These are phyloP conservation scores for Saururus chinensis DNA, from an alignment of 164 flowering plant species.

Conservation along the genomic window DNA sequence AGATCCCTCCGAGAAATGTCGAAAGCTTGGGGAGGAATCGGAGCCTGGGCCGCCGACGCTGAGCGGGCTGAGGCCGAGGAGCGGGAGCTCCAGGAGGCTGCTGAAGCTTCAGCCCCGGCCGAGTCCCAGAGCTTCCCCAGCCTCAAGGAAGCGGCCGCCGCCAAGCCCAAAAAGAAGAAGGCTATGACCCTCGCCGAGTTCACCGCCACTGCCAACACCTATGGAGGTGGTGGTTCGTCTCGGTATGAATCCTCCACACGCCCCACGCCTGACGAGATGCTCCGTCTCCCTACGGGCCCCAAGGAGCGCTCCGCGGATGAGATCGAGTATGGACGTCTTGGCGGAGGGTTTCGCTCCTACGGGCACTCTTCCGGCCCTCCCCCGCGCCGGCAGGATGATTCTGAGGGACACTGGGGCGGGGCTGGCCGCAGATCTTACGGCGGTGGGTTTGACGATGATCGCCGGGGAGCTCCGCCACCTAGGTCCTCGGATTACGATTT, in stretches of 20 bases:
- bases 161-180: constrained; percentile 59
- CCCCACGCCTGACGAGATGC: constrained; percentile 57
- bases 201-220: constrained; percentile 15
- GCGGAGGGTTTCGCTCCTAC: constrained; percentile 56
- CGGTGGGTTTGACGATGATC: constrained; percentile 47
- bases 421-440: constrained; percentile 37
- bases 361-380: constrained; percentile 24
- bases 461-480: constrained; percentile 30
- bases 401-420: constrained; percentile 22
- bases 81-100: constrained; percentile 14
- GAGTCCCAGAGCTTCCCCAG: constrained; percentile 45
- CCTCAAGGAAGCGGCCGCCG: constrained; percentile 35
- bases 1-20: constrained; percentile 15
- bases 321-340: constrained; percentile 47
- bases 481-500: constrained; percentile 56
- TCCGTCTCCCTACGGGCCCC: constrained; percentile 67
- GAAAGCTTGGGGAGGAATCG: constrained; percentile 23
- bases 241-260: constrained; percentile 22
- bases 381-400: constrained; percentile 15
- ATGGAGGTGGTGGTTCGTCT: constrained; percentile 13
- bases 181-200: constrained; percentile 43
- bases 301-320: constrained; percentile 53
- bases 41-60: constrained; percentile 36
- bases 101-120: constrained; percentile 5
- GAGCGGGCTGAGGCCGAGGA: constrained; percentile 31